Evolutionary conservation across 192 early-diverging fungal genomes (phyloP), one percentile per base, ranked within the genome.

Genomic region (Pilobolus umbonatus): DNA sequence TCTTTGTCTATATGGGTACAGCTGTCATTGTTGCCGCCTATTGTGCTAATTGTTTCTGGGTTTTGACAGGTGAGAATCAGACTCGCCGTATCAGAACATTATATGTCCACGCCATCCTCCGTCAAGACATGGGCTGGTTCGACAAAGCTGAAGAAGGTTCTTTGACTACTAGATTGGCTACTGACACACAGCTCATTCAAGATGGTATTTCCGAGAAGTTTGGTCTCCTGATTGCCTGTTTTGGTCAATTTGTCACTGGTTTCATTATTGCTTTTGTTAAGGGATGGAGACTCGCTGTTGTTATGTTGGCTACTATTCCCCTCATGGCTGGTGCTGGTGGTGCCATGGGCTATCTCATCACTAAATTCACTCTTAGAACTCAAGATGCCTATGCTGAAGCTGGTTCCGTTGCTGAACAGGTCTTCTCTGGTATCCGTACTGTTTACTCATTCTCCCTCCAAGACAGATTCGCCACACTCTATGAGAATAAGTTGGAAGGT

Each of bases 161-260:
- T 53, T 79, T 98, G 38, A 88, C 90, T 5, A 90, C 92, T 25
- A 87, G 92, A 26, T 82, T 98, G 31, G 86, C 92, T 35, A 80
- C 83, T 38, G 93, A 98, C 43, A 92, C 88, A 21, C 84, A 86
- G 38, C 47, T 93, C 52, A 80, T 93, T 36, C 90, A 96, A 71
- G 95, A 95, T 57, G 93, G 91, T 39, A 87, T 92, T 17, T 79
- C 81, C 22, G 92, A 93, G 47, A 97, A 95, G 63, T 77, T 92
- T 38, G 85, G 88, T 60, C 70, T 89, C 36, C 73, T 88, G 30
- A 52, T 93, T 30, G 75, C 81, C 62, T 76, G 76, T 32, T 42
- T 80, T 17, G 71, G 82, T 17, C 82, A 80, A 5, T 96, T 94
- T 51, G 56, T 91, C 49, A 61, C 82, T 11, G 89, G 87, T 31